phyloP scores from a whole-genome alignment of 75 land plant genomes.

The Pinus taeda region DNA sequence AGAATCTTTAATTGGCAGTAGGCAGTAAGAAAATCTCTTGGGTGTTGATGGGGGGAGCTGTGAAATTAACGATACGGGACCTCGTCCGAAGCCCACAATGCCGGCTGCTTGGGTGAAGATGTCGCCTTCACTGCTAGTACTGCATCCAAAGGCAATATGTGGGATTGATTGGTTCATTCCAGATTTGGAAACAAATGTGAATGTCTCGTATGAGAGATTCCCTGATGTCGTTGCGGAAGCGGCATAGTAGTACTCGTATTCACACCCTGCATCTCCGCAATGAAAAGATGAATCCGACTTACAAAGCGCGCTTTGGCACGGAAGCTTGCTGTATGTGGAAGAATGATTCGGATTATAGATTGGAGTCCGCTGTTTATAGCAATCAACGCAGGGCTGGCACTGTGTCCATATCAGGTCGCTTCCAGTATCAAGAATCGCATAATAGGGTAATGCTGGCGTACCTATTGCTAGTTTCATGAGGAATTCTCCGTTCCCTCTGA shows the following conservation, averaged over 20 bases:
- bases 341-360: constrained; percentile 20
- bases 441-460: not conserved
- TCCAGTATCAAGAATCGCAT: not conserved
- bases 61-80: constrained; percentile 19
- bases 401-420: constrained; percentile 33
- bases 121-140: constrained; percentile 27
- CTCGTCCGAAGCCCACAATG: constrained; percentile 26
- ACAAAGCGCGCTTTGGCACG: constrained; percentile 18
- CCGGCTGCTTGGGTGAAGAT: not conserved
- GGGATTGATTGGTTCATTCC: not conserved
- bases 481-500: not conserved
- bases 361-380: constrained; percentile 25
- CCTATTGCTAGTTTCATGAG: not conserved
- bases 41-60: constrained; percentile 13
- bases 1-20: not conserved
- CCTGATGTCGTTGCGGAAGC: constrained; percentile 32
- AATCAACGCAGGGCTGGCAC: constrained; percentile 25
- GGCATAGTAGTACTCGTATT: constrained; percentile 27
- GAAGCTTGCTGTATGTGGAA: constrained; percentile 2
- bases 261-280: constrained; percentile 4
- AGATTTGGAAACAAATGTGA: constrained; percentile 15
- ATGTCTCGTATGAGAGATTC: constrained; percentile 29
- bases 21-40: constrained; percentile 23
- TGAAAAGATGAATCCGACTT: not conserved
- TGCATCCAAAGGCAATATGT: constrained; percentile 21